Evolutionary conservation across 805 yeast species (phyloP), one percentile per base, ranked within the genome.

Genomic region (Yarrowia hollandica): DNA sequence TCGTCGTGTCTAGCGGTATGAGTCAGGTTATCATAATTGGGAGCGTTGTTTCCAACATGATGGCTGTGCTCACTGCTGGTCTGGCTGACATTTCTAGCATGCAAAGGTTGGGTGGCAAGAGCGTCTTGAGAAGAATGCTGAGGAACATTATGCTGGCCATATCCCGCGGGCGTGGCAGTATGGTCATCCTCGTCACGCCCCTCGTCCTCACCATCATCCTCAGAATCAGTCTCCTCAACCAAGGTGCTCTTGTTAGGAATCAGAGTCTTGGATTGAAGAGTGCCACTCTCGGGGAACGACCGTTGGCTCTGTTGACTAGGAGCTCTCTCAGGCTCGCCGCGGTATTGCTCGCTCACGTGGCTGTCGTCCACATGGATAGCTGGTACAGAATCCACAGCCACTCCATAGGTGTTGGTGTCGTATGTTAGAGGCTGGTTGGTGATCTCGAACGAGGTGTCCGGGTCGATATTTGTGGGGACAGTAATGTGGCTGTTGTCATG

Each of bases 211-310:
- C 71, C 78, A 1, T 76, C 81, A 2, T 82, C 88, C 48, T 85
- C 94, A 62, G 86, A 96, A 64, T 86, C 96, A 58, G 90, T 86
- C 14, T 92, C 86, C 90, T 96, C 94, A 3, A 91, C 84, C 69
- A 92, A 77, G 39, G 85, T 82, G 0, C 96, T 88, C 69, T 87
- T 89, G 23, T 86, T 80, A 0, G 97, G 97, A n/a, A 87, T 82
- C 4, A 92, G 85, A 4, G 85, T 82, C 5, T 87, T 80, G 11
- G 86, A 28, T 46, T 61, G 62, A 83, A 88, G 14, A 82, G 31
- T 31, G 19, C 39, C 39, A n/a, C 39, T 33, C 16, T 48, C 55
- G 22, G 38, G 55, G 21, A 48, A 48, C 1, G 55, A 48, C 2
- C 34, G 33, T 14, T 48, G 39, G 28, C 55, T 48, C 22, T 31